Evolutionary conservation across 2,329 filamentous ascomycete genomes (phyloP), one percentile per base, ranked within the genome.

Genomic region (Colletotrichum sp.): DNA sequence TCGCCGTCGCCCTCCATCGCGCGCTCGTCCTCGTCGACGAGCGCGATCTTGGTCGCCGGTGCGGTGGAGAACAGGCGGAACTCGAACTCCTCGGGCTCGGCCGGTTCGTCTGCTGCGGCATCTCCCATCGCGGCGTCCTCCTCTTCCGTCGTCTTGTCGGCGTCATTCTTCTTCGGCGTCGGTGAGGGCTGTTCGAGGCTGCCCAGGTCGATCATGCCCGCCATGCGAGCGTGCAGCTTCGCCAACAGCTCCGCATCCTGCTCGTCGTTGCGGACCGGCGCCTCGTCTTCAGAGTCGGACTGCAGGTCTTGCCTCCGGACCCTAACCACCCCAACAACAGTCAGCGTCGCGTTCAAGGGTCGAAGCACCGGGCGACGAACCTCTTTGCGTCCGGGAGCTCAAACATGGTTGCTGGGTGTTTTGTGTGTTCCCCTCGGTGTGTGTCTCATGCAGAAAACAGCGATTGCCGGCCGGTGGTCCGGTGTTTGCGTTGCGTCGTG

Each of bases 1-100:
- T 73, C 83, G 15, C 87, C 88, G 15, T 85, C 81, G 9, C 85
- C 85, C 5, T 79, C 73, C 10, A 78, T 72, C 24, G 72, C 78
- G 5, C 79, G 81, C n/a, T 82, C 85, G 3, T 84, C 83, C 30
- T 88, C 85, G 49, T 87, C 83, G 24, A 86, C 83, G 21, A 93
- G 84, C 3, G 92, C 82, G 21, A 93, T 87, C 74, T 88, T 92
- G 68, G 87, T 85, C 3, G 85, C 82, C 4, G 86, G 83, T 21
- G 88, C 83, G 60, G 86, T 85, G 77, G 88, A 87, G 80, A 93
- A 93, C 32, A 93, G 87, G 10, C 90, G 87, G 80, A 93, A 93
- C 70, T 89, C 86, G 78, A 92, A 92, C 69, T 88, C 87, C 64
- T 88, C 85, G 21, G 83, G 77, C 21, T 72, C 79, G 9, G 81